These are phyloP conservation scores for Herpetospermum pedunculosum DNA, from an alignment of 306 rosid species.

Conservation along the genomic window DNA sequence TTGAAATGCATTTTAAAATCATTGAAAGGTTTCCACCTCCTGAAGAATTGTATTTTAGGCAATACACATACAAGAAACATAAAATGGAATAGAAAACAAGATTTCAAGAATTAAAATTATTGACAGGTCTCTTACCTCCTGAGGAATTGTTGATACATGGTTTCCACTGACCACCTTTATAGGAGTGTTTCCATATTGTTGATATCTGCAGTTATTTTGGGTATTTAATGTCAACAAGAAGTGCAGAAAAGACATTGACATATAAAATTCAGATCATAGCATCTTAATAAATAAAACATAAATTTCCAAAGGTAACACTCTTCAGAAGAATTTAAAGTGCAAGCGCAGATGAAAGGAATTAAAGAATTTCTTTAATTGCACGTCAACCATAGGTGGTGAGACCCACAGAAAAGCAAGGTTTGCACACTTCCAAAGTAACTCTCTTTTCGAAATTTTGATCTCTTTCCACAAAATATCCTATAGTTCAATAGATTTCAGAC, in stretches of 20 bases:
- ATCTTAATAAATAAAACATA: not conserved
- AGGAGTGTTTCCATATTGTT: constrained; percentile 75
- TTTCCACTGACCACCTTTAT: constrained; percentile 69
- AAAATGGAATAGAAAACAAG: not conserved
- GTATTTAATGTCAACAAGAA: constrained; percentile 18
- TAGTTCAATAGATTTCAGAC: not conserved
- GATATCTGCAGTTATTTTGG: constrained; percentile 45
- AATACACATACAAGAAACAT: not conserved
- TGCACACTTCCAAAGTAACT: not conserved
- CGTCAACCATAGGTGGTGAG: not conserved
- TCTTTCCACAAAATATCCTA: not conserved
- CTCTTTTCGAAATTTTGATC: not conserved
- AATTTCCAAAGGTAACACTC: not conserved
- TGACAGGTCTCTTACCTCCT: constrained; percentile 36
- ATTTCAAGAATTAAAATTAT: not conserved
- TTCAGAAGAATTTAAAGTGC: not conserved
- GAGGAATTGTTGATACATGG: constrained; percentile 57
- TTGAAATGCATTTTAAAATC: not conserved
- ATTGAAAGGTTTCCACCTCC: not conserved
- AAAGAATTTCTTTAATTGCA: not conserved
- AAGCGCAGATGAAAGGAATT: not conserved
- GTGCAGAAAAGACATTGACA: constrained; percentile 1
- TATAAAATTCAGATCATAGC: not conserved
- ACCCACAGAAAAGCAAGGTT: not conserved
- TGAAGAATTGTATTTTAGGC: not conserved